Conservation (phyloP, 116 monocot genomes). For the Dioscorea cayenensis region DNA sequence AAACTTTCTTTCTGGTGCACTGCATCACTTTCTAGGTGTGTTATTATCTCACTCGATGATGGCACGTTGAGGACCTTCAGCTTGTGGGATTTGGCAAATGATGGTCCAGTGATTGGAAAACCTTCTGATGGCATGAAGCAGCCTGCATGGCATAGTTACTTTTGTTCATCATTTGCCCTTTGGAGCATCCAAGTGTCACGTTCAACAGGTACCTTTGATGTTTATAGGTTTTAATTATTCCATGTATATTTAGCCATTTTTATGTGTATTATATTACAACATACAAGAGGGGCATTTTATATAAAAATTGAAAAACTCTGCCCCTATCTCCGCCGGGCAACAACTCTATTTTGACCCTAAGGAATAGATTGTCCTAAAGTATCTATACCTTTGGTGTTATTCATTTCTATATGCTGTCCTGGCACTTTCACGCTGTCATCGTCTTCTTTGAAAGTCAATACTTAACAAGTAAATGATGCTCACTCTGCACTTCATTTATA, state of each 20-base stretch:
- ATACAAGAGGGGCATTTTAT: background rate
- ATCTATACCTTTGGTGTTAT: too few species aligned
- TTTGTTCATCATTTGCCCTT: constrained; percentile 60
- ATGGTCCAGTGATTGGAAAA: constrained; percentile 55
- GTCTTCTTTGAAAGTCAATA: background rate
- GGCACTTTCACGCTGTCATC: too few species aligned
- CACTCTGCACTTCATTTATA: constrained; percentile 6
- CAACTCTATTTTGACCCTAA: too few species aligned
- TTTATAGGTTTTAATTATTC: background rate
- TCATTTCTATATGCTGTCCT: background rate
- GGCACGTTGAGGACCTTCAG: constrained; percentile 67
- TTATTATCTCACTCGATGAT: constrained; percentile 66
- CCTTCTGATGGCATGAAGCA: constrained; percentile 31
- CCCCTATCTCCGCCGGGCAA: too few species aligned
- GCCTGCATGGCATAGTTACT: constrained; percentile 22
- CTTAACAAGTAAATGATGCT: too few species aligned
- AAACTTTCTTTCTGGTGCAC: too few species aligned
- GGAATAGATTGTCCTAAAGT: too few species aligned
- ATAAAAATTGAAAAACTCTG: background rate
- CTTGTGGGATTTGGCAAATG: constrained; percentile 51
- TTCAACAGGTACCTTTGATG: constrained; percentile 35
- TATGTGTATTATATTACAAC: background rate
- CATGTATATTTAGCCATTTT: background rate
- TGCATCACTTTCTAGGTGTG: constrained; percentile 12
- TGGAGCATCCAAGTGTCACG: constrained; percentile 80